Evolutionary conservation across 2,329 filamentous ascomycete genomes (phyloP).

Genomic region (Penicillium freii): DNA sequence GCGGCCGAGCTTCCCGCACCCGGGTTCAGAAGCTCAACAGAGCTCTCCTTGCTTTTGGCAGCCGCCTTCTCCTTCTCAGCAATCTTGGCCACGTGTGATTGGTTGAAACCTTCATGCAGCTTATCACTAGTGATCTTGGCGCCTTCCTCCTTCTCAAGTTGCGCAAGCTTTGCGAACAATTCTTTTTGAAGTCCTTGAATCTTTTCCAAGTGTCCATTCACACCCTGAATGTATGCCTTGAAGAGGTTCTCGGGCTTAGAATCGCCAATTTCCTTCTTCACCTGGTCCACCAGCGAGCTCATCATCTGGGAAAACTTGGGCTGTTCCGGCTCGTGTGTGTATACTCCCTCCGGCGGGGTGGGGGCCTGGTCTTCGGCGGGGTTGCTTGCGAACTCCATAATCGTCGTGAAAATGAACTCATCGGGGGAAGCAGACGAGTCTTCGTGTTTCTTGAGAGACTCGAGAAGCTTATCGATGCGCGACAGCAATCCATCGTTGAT

Average conservation of each 20-base stretch:
- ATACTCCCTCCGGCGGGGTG: slow-evolving; percentile 73
- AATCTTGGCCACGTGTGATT: slow-evolving; percentile 71
- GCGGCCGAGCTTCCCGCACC: slow-evolving; percentile 47
- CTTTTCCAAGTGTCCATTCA: slow-evolving; percentile 73
- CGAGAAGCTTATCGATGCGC: slow-evolving; percentile 77
- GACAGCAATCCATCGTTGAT: slow-evolving; percentile 88
- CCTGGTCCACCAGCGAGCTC: slow-evolving; percentile 90
- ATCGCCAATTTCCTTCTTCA: slow-evolving; percentile 81
- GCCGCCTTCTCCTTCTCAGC: slow-evolving; percentile 46
- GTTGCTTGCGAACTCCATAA: slow-evolving; percentile 76
- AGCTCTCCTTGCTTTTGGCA: slow-evolving; percentile 41
- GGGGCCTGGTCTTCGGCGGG: slow-evolving; percentile 74
- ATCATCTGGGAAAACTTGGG: slow-evolving; percentile 97
- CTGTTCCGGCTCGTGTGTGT: slow-evolving; percentile 69
- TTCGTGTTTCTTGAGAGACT: slow-evolving; percentile 70
- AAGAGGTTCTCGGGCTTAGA: slow-evolving; percentile 67
- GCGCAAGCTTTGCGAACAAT: slow-evolving; percentile 68
- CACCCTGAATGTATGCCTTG: slow-evolving; percentile 72
- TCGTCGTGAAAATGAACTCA: slow-evolving; percentile 81
- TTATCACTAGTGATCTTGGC: slow-evolving; percentile 92
- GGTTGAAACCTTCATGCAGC: slow-evolving; percentile 86
- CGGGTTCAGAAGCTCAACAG: slow-evolving; percentile 75
- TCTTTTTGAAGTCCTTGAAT: slow-evolving; percentile 76
- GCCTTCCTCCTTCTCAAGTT: slow-evolving; percentile 79
- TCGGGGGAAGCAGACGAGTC: slow-evolving; percentile 65